Base-by-base conservation (phyloP, 2,329 filamentous ascomycete genomes). In the Clonostachys rhizophaga region DNA sequence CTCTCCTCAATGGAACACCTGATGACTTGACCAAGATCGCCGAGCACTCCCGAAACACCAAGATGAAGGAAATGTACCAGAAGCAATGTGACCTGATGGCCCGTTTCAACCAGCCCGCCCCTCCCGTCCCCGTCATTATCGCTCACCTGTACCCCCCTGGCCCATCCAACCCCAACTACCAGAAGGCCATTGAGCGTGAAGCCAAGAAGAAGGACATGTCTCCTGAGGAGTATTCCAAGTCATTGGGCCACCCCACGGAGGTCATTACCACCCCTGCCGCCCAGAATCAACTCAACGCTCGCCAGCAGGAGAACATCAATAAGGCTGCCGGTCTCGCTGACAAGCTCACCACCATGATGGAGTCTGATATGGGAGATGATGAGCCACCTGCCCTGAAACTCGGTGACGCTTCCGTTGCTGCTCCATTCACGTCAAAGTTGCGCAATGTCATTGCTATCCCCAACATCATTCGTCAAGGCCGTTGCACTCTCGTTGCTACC, bases 21-120 rank as follows among this genome's bases (percentile, higher is more conserved):
- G 89, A 97, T 18, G 94, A 97, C 63, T 79, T 99, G 46, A 86
- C 84, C 48, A 91, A 86, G 64, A 99, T 99, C 58, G 86, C 88
- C 24, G 94, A 97, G 62, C 91, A 99, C 68, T 86, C 87, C 60
- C 87, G 94, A 57, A 95, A 91, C 66, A 95, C 87, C 39, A 95
- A 91, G 77, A 95, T 99, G 89, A 97, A 96, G 78, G 91, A 96
- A 54, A 82, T 99, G 54, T 99, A 99, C 65, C 90, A 97, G 72
- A 97, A 99, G 76, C 94, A 99, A 66, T 80, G 87, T 48, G 75
- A 84, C 42, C 78, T 99, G 65, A 96, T 99, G 89, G 81, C 87
- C 62, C 83, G 92, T 53, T 99, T 97, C 79, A 96, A 95, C 65
- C 91, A 96, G 67, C 89, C 91, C 13, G 67, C 83, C 2, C 94